Conservation (phyloP, 495 filamentous ascomycete genomes). For the Entonaema liquescens region DNA sequence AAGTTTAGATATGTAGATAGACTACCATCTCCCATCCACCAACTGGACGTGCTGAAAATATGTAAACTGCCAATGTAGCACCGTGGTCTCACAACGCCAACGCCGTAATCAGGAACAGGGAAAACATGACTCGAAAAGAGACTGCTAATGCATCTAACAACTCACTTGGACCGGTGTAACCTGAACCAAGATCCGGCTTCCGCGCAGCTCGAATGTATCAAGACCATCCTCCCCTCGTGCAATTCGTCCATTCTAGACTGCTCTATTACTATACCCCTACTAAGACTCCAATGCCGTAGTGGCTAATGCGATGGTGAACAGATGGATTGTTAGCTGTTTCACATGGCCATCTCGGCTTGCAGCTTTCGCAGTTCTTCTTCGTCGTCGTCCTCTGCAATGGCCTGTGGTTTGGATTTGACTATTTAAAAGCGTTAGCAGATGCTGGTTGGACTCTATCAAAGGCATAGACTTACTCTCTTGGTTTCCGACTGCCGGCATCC, state of each 20-base stretch:
- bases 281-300: neutral
- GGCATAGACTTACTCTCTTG: constrained; percentile 73
- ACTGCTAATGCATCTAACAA: constrained; percentile 29
- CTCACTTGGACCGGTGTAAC: constrained; percentile 10
- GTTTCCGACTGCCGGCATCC: constrained; percentile 75
- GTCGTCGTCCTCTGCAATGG: constrained; percentile 86
- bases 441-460: neutral
- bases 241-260: constrained; percentile 15
- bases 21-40: constrained; percentile 25
- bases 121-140: constrained; percentile 24
- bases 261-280: neutral
- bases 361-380: constrained; percentile 93
- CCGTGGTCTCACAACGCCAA: constrained; percentile 45
- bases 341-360: constrained; percentile 98
- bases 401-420: constrained; percentile 68
- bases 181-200: constrained; percentile 15
- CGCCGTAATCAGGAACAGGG: constrained; percentile 34
- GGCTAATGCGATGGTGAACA: neutral
- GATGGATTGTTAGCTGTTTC: constrained; percentile 36
- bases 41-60: constrained; percentile 30
- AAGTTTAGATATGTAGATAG: constrained; percentile 15
- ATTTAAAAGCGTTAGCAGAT: constrained; percentile 42
- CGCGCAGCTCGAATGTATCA: constrained; percentile 9
- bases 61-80: constrained; percentile 41
- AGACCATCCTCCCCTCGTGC: constrained; percentile 9